A percentile compares a stretch with the other conserved stretches of the same genome.
Evolutionary conservation across 2,329 filamentous ascomycete species (phyloP).

Genomic region (Gremmenia infestans): DNA sequence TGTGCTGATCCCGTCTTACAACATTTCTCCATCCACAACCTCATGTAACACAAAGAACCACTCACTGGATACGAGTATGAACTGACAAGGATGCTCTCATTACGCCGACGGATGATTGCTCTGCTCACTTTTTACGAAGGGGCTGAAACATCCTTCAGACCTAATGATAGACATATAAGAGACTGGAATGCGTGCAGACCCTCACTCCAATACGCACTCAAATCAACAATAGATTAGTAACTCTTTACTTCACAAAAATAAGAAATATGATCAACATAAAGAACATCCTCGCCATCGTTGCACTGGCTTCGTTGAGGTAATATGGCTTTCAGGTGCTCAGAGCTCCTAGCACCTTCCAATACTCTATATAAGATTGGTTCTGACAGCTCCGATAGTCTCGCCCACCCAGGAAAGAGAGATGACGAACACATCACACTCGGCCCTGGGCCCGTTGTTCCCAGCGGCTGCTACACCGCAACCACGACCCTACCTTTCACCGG

Average conservation of each 20-base stretch:
- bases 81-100: no score
- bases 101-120: no score
- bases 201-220: neutral
- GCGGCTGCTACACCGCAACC: conserved; percentile 8
- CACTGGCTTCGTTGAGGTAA: conserved; percentile 10
- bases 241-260: neutral
- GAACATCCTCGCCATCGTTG: neutral
- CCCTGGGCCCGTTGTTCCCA: neutral
- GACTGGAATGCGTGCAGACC: no score
- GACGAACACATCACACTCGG: conserved; percentile 3
- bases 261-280: neutral
- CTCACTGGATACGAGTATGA: no score
- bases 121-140: no score
- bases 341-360: neutral
- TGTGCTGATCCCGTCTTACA: no score
- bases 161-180: no score
- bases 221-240: neutral
- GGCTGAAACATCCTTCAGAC: no score
- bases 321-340: neutral
- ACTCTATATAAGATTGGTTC: neutral
- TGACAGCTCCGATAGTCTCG: neutral
- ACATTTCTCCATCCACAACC: no score
- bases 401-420: conserved; percentile 4
- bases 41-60: no score
- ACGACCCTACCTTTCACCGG: conserved; percentile 14